These are phyloP conservation scores for Lophiostoma macrostomum DNA, from an alignment of 495 filamentous ascomycete species.

Conservation along the genomic window DNA sequence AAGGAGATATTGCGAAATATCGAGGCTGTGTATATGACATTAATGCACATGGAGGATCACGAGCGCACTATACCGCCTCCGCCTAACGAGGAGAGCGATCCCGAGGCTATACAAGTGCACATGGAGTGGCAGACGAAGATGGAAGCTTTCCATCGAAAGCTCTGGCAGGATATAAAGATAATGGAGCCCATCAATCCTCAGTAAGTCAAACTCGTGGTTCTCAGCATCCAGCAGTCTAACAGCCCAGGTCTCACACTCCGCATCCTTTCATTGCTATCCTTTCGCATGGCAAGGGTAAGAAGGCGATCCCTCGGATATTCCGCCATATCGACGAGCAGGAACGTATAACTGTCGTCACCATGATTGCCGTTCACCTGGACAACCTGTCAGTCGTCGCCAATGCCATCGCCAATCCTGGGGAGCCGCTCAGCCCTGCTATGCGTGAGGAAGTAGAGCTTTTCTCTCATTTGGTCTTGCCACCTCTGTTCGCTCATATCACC, in stretches of 20 bases:
- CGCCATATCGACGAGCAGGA: slow-evolving; percentile 88
- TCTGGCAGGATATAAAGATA: slow-evolving; percentile 84
- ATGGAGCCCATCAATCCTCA: slow-evolving; percentile 81
- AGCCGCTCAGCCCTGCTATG: slow-evolving; percentile 64
- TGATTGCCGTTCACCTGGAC: slow-evolving; percentile 94
- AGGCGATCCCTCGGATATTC: slow-evolving; percentile 90
- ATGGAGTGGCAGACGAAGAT: slow-evolving; percentile 69
- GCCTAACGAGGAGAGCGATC: slow-evolving; percentile 57
- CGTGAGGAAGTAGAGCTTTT: slow-evolving; percentile 93
- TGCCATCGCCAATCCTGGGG: slow-evolving; percentile 65
- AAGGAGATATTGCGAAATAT: slow-evolving; percentile 81
- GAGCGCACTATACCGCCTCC: slow-evolving; percentile 81
- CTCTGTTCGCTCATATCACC: slow-evolving; percentile 80
- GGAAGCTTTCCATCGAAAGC: slow-evolving; percentile 67
- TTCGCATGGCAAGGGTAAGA: slow-evolving; percentile 93
- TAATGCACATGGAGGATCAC: slow-evolving; percentile 93
- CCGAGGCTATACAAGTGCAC: slow-evolving; percentile 62
- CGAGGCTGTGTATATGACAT: slow-evolving; percentile 75
- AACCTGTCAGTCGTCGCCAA: slow-evolving; percentile 81
- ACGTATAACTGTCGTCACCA: slow-evolving; percentile 87
- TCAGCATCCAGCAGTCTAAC: slow-evolving; percentile 1
- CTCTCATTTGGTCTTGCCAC: slow-evolving; percentile 79
- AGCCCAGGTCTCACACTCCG: slow-evolving; percentile 51
- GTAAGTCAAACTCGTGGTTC: slow-evolving; percentile 34
- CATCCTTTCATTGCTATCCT: slow-evolving; percentile 98